Conservation (phyloP, 148 eudicot genomes). For the Camellia granthamiana region DNA sequence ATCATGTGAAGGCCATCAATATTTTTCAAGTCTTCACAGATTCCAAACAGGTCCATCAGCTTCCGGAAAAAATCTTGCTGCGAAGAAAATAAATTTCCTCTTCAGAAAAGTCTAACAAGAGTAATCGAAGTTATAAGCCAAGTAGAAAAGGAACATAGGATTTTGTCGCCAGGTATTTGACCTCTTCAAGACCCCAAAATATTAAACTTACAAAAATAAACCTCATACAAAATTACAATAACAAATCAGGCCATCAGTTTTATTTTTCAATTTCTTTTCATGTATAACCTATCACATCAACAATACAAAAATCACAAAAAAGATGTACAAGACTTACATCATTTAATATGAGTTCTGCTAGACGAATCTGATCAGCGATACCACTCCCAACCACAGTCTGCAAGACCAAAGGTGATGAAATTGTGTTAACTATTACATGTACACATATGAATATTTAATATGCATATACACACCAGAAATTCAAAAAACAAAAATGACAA, state of each 20-base stretch:
- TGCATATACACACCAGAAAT: not conserved
- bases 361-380: slow-evolving; percentile 82
- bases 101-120: not conserved
- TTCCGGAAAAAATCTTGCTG: slow-evolving; percentile 89
- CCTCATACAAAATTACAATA: too few relatives aligned
- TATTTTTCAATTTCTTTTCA: too few relatives aligned
- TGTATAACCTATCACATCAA: too few relatives aligned
- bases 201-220: not conserved
- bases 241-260: too few relatives aligned
- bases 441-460: not conserved
- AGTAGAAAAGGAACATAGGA: not conserved
- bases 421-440: not conserved
- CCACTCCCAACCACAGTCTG: slow-evolving; percentile 93
- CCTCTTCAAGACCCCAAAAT: not conserved
- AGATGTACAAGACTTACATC: slow-evolving; percentile 55
- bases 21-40: slow-evolving; percentile 86
- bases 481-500: not conserved
- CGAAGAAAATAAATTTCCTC: slow-evolving; percentile 20
- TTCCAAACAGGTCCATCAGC: slow-evolving; percentile 79
- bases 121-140: not conserved
- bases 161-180: too few relatives aligned
- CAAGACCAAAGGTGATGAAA: slow-evolving; percentile 18
- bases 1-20: slow-evolving; percentile 78
- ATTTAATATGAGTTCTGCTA: slow-evolving; percentile 74
- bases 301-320: not conserved